Conservation (phyloP, 1,284 basidiomycete genomes). For the Apiotrichum brassicae region DNA sequence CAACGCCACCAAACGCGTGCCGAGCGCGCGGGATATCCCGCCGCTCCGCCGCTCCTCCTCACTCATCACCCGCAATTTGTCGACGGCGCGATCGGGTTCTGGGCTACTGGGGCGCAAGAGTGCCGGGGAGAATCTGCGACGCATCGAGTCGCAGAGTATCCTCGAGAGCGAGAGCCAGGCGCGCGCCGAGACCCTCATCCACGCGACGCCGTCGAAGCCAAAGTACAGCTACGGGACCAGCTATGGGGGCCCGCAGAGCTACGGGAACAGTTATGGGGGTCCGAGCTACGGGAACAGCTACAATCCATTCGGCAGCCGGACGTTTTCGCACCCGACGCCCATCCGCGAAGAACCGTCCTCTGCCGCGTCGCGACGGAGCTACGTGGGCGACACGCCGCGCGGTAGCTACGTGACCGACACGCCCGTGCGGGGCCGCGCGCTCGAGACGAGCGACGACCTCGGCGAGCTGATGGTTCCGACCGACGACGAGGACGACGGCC, state of each 20-base stretch:
- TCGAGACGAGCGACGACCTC: conserved; percentile 23
- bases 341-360: conserved; percentile 26
- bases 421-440: not conserved
- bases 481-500: conserved; percentile 31
- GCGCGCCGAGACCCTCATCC: conserved; percentile 27
- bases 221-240: conserved; percentile 15
- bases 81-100: not conserved
- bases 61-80: conserved; percentile 12
- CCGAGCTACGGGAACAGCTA: too few relatives aligned
- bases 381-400: conserved; percentile 9
- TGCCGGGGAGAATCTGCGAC: not conserved
- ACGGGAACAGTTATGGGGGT: too few relatives aligned
- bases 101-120: conserved; percentile 19
- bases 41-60: conserved; percentile 5
- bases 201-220: conserved; percentile 40
- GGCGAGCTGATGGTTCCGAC: conserved; percentile 41
- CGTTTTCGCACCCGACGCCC: conserved; percentile 26
- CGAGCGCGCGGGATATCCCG: conserved; percentile 39
- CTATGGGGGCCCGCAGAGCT: not conserved
- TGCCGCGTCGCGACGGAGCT: not conserved
- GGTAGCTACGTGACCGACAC: too few relatives aligned
- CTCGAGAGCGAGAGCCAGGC: not conserved
- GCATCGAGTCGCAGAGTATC: conserved; percentile 4
- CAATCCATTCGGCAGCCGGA: not conserved
- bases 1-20: conserved; percentile 15